Conservation (phyloP, 1,139 yeast genomes). For the Magnusiomyces tetraspermus region DNA sequence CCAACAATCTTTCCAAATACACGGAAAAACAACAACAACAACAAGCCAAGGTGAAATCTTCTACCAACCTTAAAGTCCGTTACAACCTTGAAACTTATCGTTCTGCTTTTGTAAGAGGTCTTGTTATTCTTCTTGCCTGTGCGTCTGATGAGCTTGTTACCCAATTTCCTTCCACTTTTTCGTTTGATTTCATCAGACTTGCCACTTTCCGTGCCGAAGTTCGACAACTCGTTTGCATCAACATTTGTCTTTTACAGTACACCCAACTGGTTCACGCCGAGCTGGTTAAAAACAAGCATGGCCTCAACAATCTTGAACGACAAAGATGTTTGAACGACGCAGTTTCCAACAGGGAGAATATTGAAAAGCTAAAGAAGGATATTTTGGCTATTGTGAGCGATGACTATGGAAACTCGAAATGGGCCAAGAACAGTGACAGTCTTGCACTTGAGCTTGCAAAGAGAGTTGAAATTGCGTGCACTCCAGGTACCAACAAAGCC, state of each 20-base stretch:
- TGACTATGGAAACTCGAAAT: conserved; percentile 76
- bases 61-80: not conserved
- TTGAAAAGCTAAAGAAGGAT: conserved; percentile 42
- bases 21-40: not conserved
- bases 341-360: conserved; percentile 11
- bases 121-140: conserved; percentile 59
- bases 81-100: conserved; percentile 2
- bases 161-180: conserved; percentile 76
- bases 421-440: conserved; percentile 75
- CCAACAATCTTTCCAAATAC: conserved; percentile 6
- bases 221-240: conserved; percentile 72
- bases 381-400: conserved; percentile 74
- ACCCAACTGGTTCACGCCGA: conserved; percentile 46
- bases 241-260: conserved; percentile 62
- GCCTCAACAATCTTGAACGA: conserved; percentile 16
- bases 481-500: not conserved
- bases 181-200: conserved; percentile 76
- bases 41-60: not conserved
- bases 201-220: conserved; percentile 75
- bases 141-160: conserved; percentile 50
- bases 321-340: conserved; percentile 10
- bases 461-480: conserved; percentile 22
- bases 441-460: conserved; percentile 65
- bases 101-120: conserved; percentile 36
- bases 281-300: conserved; percentile 21